Evolutionary conservation across 2,329 filamentous ascomycete species (phyloP), one percentile per base, ranked within the genome.

Genomic region (Cercospora berteroae): DNA sequence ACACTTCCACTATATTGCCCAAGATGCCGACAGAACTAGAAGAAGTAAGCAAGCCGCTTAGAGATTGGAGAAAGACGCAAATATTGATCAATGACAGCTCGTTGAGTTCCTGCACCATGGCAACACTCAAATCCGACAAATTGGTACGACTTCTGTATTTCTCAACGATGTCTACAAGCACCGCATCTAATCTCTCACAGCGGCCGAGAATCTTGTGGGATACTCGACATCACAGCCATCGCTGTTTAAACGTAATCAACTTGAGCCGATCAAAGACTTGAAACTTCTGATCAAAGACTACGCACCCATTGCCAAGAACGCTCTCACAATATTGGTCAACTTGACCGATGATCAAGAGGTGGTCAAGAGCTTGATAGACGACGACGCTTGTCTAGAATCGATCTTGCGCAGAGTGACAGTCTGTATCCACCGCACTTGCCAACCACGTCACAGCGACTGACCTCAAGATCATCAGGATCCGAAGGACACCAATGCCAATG

Each of bases 231-330:
- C 88, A 10, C 86, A 97, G 71, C 90, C 91, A 0, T 82, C 84
- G 0, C 87, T 98, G 23, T 99, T 99, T 85, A 98, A 97, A 81
- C 84, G 84, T 7, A 87, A 93, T 29, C 85, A 92, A 65, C 81
- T 96, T 12, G 85, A 90, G 68, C 94, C 95, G 0, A 83, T 98
- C 52, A 92, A 90, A 75, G 91, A 97, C 75, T 83, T 99, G 67
- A 98, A 97, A 79, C 85, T 97, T 3, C 82, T 98, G 27, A 86
- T 95, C 42, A 89, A 89, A 76, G 95, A 98, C 78, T 91, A 96
- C 76, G 85, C 96, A 89, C 88, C 90, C 78, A 97, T 97, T 69
- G 91, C 94, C n/a, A 92, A 95, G 78, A 91, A 97, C 87, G 94
- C 91, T 42, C 82, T 97, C 72, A 96, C 89, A 13, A 94, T 97